Evolutionary conservation across 495 filamentous ascomycete species (phyloP).

Genomic region (Bathelium albidoporum): DNA sequence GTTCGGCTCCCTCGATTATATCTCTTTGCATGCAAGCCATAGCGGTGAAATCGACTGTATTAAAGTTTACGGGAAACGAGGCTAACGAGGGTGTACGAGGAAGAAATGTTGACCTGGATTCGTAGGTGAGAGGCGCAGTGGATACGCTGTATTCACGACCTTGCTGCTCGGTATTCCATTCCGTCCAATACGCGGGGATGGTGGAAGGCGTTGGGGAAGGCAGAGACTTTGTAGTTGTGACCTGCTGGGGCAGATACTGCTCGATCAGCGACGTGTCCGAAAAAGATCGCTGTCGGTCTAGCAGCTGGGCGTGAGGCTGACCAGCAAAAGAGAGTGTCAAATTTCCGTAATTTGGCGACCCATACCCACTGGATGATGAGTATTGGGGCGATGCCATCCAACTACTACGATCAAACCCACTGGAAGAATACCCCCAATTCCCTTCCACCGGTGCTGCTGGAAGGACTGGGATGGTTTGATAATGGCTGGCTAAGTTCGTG

Average conservation of each 20-base stretch:
- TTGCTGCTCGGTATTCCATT: slow-evolving; percentile 4
- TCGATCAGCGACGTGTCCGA: slow-evolving; percentile 3
- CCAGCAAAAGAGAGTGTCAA: slow-evolving; percentile 3
- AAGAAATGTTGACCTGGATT: background rate
- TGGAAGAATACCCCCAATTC: slow-evolving; percentile 2
- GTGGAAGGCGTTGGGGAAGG: background rate
- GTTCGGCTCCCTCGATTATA: slow-evolving; percentile 8
- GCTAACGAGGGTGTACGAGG: background rate
- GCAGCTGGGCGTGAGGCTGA: background rate
- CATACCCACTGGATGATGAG: slow-evolving; percentile 23
- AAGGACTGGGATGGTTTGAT: background rate
- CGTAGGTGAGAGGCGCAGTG: background rate
- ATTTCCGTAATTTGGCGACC: slow-evolving; percentile 12
- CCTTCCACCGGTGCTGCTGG: slow-evolving; percentile 8
- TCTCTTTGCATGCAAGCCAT: slow-evolving; percentile 12
- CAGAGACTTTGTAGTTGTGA: background rate
- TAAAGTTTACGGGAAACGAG: background rate
- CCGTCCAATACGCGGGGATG: background rate
- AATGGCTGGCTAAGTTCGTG: background rate
- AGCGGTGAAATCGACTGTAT: background rate
- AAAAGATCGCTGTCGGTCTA: slow-evolving; percentile 3
- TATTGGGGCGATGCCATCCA: slow-evolving; percentile 18
- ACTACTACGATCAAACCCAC: background rate
- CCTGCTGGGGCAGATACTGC: background rate
- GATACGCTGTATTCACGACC: slow-evolving; percentile 1